Conservation (phyloP, 331 rosid species). For the Malus hybrid region DNA sequence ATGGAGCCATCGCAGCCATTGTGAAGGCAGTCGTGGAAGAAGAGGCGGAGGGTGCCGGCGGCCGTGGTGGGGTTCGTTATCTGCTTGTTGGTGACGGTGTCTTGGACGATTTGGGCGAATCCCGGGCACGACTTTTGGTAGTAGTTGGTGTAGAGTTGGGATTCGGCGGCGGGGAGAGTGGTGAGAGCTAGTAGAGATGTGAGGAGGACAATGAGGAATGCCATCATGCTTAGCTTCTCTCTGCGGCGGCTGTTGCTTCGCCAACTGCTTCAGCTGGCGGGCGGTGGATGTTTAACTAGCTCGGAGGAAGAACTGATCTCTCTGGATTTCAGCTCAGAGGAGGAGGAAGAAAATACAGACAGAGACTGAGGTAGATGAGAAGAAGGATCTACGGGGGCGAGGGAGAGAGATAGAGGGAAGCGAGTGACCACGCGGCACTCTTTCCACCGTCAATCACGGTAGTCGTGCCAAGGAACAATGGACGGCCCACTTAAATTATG, state of each 20-base stretch:
- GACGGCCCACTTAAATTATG: too few relatives aligned
- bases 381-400: too few relatives aligned
- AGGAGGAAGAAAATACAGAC: neutral
- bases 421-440: too few relatives aligned
- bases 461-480: too few relatives aligned
- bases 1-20: constrained; percentile 88
- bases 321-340: neutral
- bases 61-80: constrained; percentile 72
- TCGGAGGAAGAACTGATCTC: neutral
- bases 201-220: constrained; percentile 11
- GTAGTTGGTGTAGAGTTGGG: constrained; percentile 36
- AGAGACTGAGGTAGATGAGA: too few relatives aligned
- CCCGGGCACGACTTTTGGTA: constrained; percentile 48
- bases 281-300: neutral
- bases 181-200: neutral
- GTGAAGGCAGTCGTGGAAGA: constrained; percentile 81
- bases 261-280: neutral
- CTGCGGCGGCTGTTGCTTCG: neutral
- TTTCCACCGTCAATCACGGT: too few relatives aligned
- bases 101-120: constrained; percentile 50
- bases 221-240: constrained; percentile 3
- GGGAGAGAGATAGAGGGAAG: too few relatives aligned
- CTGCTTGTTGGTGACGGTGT: constrained; percentile 64
- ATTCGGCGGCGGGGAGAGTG: neutral
- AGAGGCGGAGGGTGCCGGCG: constrained; percentile 69